These are phyloP conservation scores for Sanguinoderma infundibulare DNA, from an alignment of 1,284 basidiomycete genomes.

Conservation along the genomic window DNA sequence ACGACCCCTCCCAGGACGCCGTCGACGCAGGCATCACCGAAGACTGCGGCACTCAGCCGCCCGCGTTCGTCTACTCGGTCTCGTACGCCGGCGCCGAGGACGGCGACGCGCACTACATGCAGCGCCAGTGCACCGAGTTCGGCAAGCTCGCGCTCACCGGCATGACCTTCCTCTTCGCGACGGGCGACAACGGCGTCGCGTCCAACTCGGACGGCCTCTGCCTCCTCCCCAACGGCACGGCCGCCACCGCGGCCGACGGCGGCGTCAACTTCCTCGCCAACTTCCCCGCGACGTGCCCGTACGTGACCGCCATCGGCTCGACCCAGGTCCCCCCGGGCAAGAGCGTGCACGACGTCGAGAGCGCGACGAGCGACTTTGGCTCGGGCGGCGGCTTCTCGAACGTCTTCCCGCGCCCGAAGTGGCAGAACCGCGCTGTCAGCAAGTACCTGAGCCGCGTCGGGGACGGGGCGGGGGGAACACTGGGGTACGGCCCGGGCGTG, in stretches of 20 bases:
- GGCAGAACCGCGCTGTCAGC: constrained; percentile 22
- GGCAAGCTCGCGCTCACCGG: constrained; percentile 48
- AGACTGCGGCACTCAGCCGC: constrained; percentile 40
- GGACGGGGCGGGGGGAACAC: no score
- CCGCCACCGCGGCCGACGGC: constrained; percentile 31
- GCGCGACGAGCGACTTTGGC: constrained; percentile 18
- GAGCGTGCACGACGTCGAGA: constrained; percentile 17
- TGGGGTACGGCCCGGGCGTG: constrained; percentile 11
- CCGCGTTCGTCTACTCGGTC: constrained; percentile 40
- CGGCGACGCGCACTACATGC: constrained; percentile 36
- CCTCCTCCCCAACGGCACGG: constrained; percentile 29
- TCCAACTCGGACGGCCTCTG: constrained; percentile 47
- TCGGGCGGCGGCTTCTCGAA: constrained; percentile 29
- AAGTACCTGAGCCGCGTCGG: constrained; percentile 17
- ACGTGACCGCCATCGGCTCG: constrained; percentile 28
- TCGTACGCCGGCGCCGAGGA: constrained; percentile 42
- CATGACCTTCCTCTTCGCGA: constrained; percentile 53
- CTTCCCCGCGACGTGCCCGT: constrained; percentile 30
- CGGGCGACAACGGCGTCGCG: constrained; percentile 57
- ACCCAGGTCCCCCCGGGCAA: constrained; percentile 25
- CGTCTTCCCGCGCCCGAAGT: constrained; percentile 22
- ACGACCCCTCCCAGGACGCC: constrained; percentile 46
- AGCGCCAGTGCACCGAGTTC: constrained; percentile 44
- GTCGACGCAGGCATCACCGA: constrained; percentile 37
- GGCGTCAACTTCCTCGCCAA: constrained; percentile 30